Conservation (phyloP, 2,329 filamentous ascomycete genomes). For the Colletotrichum sp. region DNA sequence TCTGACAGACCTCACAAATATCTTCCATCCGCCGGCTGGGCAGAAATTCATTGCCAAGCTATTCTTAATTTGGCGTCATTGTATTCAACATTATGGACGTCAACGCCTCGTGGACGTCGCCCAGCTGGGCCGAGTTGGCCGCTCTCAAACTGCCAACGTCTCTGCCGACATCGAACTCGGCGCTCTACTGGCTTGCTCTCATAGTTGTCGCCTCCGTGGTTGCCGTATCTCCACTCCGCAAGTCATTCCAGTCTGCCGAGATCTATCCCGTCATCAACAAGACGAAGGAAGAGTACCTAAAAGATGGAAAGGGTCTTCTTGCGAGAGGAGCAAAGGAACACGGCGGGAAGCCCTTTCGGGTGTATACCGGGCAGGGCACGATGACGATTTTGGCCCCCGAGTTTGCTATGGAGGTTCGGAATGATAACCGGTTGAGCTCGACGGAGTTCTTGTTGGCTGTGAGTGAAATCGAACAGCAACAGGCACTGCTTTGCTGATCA, state of each 20-base stretch:
- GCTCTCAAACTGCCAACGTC: background rate
- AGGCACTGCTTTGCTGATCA: background rate
- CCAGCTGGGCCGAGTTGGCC: background rate
- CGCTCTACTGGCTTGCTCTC: background rate
- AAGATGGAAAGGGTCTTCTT: background rate
- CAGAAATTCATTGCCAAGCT: background rate
- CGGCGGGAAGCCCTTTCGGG: conserved; percentile 2
- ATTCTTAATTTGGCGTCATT: background rate
- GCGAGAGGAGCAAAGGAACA: background rate
- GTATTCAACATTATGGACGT: background rate
- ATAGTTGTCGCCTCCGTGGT: background rate
- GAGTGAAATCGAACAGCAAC: background rate
- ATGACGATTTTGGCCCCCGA: background rate
- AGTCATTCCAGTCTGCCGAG: background rate
- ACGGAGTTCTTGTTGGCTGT: conserved; percentile 6
- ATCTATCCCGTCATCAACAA: conserved; percentile 2
- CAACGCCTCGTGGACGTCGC: background rate
- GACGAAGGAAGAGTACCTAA: conserved; percentile 4
- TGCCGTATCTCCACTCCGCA: background rate
- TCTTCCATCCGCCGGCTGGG: background rate
- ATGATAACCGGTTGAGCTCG: background rate
- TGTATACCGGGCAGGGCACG: background rate
- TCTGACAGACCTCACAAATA: background rate
- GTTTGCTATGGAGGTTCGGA: background rate
- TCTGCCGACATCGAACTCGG: background rate